Evolutionary conservation across 140 eudicot species (phyloP), one percentile per base, ranked within the genome.

Genomic region (Oenanthe javanica): DNA sequence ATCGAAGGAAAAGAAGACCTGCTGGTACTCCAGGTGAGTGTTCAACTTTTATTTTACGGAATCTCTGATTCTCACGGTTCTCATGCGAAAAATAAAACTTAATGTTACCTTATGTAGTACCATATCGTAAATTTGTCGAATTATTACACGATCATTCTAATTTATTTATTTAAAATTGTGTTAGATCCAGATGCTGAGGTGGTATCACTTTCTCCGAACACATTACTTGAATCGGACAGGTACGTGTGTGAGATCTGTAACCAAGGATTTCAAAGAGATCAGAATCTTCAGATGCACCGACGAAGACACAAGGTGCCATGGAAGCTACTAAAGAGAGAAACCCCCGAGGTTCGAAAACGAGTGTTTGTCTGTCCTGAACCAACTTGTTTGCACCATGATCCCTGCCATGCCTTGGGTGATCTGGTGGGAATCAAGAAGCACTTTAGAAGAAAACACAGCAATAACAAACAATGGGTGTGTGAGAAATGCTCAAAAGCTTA

Each of bases 111-210:
- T 43, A 49, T 49, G 14, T 47, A 14, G 57, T 15, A 54, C n/a
- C 15, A 15, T 54, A 14, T 14, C 0, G 4, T 3, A 4, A 15
- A 1, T 54, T 3, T 15, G 2, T 19, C 4, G n/a, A 55, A 15
- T 14, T 52, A 9, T 49, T 43, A 43, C 46, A 49, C 14, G 64
- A 59, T 59, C 25, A 59, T 19, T 19, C 3, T 5, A 19, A 19
- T 7, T 55, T 5, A 6, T 55, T 18, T 55, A 9, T 55, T 55
- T 43, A 43, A 43, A 8, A 55, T 59, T 1, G 0, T 59, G 5
- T n/a, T 76, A 89, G 93, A 89, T 89, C 93, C 93, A 23, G 93
- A 89, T 81, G 93, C 93, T 19, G 93, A 89, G 72, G 93, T 89
- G 46, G 91, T 89, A 15, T 87, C 93, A 0, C 86, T 89, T 9